These are phyloP conservation scores for Diatrype stigma DNA, from an alignment of 2,329 filamentous ascomycete genomes.

Conservation along the genomic window DNA sequence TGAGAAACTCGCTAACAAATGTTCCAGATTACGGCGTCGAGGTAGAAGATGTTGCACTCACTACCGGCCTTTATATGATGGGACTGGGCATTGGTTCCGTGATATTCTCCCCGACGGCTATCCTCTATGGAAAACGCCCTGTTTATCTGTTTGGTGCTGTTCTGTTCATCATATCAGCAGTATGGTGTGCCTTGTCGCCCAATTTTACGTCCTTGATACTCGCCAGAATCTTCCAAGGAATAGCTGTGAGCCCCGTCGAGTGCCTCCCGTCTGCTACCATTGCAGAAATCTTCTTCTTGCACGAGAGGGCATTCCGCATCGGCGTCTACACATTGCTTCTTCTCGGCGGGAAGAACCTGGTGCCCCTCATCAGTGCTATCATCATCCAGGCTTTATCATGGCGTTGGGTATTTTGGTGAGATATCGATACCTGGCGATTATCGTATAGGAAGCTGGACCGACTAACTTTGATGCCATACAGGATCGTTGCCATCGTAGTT, in stretches of 20 bases:
- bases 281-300: conserved; percentile 93
- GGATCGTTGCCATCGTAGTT: conserved; percentile 79
- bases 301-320: conserved; percentile 87
- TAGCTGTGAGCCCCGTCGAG: conserved; percentile 86
- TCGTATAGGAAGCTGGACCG: not conserved
- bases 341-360: conserved; percentile 84
- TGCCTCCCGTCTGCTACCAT: conserved; percentile 91
- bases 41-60: conserved; percentile 72
- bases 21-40: conserved; percentile 53
- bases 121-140: conserved; percentile 83
- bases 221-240: conserved; percentile 80
- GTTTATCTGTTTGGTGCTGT: conserved; percentile 78
- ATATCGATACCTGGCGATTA: conserved; percentile 3
- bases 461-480: conserved; percentile 26
- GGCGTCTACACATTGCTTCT: conserved; percentile 90
- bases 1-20: conserved; percentile 8
- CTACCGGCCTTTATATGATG: conserved; percentile 92
- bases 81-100: conserved; percentile 83
- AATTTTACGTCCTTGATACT: conserved; percentile 75
- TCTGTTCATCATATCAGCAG: conserved; percentile 69
- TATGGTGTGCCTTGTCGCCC: conserved; percentile 86
- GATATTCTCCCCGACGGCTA: conserved; percentile 83
- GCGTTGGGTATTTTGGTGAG: conserved; percentile 87
- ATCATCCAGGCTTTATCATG: conserved; percentile 75
- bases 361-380: conserved; percentile 80